Conservation (phyloP, 768 basidiomycete species). For the Lactarius trivialis region DNA sequence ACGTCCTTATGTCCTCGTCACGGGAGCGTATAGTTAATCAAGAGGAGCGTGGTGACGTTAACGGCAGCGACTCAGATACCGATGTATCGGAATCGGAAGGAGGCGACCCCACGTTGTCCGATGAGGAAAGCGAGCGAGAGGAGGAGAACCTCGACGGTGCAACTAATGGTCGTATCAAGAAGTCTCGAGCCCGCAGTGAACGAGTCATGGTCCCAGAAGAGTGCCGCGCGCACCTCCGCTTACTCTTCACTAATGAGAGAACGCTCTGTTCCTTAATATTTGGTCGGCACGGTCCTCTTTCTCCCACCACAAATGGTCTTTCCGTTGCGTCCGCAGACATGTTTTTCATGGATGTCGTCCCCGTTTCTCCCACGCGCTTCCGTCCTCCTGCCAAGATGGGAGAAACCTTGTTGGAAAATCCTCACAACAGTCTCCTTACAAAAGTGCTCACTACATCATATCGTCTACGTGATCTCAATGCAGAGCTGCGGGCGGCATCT, state of each 20-base stretch:
- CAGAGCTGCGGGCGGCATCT: slow-evolving; percentile 53
- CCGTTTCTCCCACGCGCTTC: slow-evolving; percentile 92
- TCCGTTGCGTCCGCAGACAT: slow-evolving; percentile 81
- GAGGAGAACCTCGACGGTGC: slow-evolving; percentile 34
- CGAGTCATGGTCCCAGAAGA: slow-evolving; percentile 88
- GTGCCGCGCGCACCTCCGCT: slow-evolving; percentile 87
- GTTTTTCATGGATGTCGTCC: slow-evolving; percentile 92
- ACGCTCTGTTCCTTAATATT: slow-evolving; percentile 84
- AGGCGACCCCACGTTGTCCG: slow-evolving; percentile 44
- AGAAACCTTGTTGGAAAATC: slow-evolving; percentile 90
- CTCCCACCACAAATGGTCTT: slow-evolving; percentile 53
- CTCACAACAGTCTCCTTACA: slow-evolving; percentile 87
- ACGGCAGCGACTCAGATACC: slow-evolving; percentile 39
- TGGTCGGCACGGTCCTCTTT: slow-evolving; percentile 85
- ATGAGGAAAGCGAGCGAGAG: slow-evolving; percentile 40
- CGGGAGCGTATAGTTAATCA: slow-evolving; percentile 15
- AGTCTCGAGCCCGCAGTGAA: slow-evolving; percentile 75
- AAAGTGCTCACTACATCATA: slow-evolving; percentile 77
- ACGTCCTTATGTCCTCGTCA: slow-evolving; percentile 57
- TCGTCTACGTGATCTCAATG: slow-evolving; percentile 69
- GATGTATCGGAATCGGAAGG: slow-evolving; percentile 46
- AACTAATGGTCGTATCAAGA: slow-evolving; percentile 73
- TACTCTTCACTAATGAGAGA: slow-evolving; percentile 77
- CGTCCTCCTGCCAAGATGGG: slow-evolving; percentile 89
- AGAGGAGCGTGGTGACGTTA: background rate